Evolutionary conservation across 768 basidiomycete species (phyloP).

Genomic region (Xerocomellus chrysenteron): DNA sequence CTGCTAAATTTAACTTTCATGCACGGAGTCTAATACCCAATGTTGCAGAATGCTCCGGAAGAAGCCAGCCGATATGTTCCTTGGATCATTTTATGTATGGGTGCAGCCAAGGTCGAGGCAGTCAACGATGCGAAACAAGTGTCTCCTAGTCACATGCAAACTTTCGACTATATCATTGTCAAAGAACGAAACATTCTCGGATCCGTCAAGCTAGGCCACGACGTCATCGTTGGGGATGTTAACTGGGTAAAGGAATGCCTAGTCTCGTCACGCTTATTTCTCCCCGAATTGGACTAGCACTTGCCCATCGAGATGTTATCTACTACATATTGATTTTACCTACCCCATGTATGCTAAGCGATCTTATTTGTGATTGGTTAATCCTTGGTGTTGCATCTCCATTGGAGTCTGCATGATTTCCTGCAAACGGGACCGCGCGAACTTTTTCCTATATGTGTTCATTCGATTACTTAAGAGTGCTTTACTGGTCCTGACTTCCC

Average conservation of each 20-base stretch:
- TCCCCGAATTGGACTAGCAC: constrained; percentile 22
- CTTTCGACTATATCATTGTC: constrained; percentile 66
- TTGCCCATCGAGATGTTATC: not conserved
- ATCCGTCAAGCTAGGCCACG: constrained; percentile 28
- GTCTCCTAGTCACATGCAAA: constrained; percentile 21
- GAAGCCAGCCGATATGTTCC: constrained; percentile 49
- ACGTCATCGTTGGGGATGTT: constrained; percentile 49
- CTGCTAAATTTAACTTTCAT: not conserved
- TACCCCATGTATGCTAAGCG: not conserved
- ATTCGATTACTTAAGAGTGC: too few species aligned
- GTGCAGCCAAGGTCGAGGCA: constrained; percentile 69
- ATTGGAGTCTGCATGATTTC: too few species aligned
- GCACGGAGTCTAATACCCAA: not conserved
- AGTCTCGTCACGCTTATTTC: constrained; percentile 55
- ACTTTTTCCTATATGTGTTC: too few species aligned
- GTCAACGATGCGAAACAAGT: constrained; percentile 44
- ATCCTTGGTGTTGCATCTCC: not conserved
- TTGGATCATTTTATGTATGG: constrained; percentile 76
- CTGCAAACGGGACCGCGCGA: too few species aligned
- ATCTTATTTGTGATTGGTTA: not conserved
- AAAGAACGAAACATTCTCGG: constrained; percentile 38
- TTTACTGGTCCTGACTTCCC: too few species aligned
- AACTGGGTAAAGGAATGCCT: constrained; percentile 79
- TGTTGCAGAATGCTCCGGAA: constrained; percentile 23
- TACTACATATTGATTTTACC: constrained; percentile 6